phyloP scores from a whole-genome alignment of 108 stramenopile genomes.

The Epithemia pelagica region DNA sequence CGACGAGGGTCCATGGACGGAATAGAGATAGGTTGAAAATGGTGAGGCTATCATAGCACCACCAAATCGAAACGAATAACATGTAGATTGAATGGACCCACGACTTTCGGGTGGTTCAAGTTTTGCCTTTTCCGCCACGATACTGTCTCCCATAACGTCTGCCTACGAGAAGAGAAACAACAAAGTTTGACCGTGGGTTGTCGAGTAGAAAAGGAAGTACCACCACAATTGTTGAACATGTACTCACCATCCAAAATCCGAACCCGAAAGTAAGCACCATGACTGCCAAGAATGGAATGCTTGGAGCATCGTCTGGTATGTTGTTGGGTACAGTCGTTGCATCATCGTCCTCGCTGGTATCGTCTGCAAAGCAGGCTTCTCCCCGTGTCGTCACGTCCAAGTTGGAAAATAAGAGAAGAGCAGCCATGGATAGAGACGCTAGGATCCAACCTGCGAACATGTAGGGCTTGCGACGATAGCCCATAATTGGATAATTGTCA shows the following conservation, averaged over 20 bases:
- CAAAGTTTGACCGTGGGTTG: not conserved
- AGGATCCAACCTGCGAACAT: slow-evolving; percentile 69
- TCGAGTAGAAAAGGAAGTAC: too few species aligned
- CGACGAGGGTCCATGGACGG: slow-evolving; percentile 38
- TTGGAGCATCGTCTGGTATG: slow-evolving; percentile 42
- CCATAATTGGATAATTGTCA: slow-evolving; percentile 60
- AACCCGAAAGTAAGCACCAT: slow-evolving; percentile 42
- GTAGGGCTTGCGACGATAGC: slow-evolving; percentile 73
- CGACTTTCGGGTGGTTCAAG: slow-evolving; percentile 61
- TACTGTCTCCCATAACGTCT: slow-evolving; percentile 80
- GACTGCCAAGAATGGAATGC: slow-evolving; percentile 49
- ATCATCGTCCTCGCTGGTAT: not conserved
- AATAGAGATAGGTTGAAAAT: slow-evolving; percentile 53
- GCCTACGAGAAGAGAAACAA: slow-evolving; percentile 3
- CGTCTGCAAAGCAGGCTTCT: slow-evolving; percentile 1
- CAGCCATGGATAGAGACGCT: slow-evolving; percentile 40
- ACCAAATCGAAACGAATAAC: slow-evolving; percentile 80
- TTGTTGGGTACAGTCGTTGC: not conserved
- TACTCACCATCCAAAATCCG: slow-evolving; percentile 73
- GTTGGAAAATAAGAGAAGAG: slow-evolving; percentile 40
- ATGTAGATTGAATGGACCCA: slow-evolving; percentile 67
- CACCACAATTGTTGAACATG: not conserved
- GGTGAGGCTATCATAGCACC: slow-evolving; percentile 74
- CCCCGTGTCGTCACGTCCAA: slow-evolving; percentile 12
- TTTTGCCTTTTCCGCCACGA: slow-evolving; percentile 86